phyloP scores from a whole-genome alignment of 2,329 filamentous ascomycete species.

The Plectosphaerella plurivora region DNA sequence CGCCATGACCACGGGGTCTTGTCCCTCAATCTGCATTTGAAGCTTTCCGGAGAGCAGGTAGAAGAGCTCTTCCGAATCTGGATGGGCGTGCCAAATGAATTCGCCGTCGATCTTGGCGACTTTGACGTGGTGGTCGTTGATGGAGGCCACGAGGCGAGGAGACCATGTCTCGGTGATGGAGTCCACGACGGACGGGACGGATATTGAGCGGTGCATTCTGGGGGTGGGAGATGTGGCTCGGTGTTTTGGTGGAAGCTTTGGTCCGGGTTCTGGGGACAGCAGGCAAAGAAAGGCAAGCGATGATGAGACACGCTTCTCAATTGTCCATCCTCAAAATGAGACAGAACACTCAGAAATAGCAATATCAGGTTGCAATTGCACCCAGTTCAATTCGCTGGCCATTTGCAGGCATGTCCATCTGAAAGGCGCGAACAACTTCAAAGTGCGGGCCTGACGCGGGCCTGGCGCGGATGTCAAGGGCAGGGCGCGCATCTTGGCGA shows the following conservation, averaged over 20 bases:
- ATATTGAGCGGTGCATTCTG: slow-evolving; percentile 6
- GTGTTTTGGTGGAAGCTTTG: not conserved
- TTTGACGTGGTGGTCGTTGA: slow-evolving; percentile 34
- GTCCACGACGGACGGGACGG: slow-evolving; percentile 19
- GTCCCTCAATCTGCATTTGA: slow-evolving; percentile 25
- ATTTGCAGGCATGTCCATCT: no score
- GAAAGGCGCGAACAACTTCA: no score
- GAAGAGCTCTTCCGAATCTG: slow-evolving; percentile 35
- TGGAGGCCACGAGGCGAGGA: slow-evolving; percentile 23
- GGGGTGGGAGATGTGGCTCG: slow-evolving; percentile 12
- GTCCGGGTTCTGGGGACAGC: no score
- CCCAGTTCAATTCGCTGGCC: no score
- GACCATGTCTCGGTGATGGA: slow-evolving; percentile 23
- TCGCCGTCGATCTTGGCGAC: slow-evolving; percentile 31
- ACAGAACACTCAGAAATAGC: no score
- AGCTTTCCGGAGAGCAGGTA: slow-evolving; percentile 30
- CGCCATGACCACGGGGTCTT: slow-evolving; percentile 20
- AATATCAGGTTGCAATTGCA: no score
- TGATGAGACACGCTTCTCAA: no score
- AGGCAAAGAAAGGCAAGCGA: no score
- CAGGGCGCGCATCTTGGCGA: no score
- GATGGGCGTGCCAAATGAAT: slow-evolving; percentile 36
- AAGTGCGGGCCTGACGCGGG: no score
- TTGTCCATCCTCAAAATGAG: no score
- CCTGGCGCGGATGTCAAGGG: no score